Conservation (phyloP, 1,284 basidiomycete genomes). For the Malassezia equina region DNA sequence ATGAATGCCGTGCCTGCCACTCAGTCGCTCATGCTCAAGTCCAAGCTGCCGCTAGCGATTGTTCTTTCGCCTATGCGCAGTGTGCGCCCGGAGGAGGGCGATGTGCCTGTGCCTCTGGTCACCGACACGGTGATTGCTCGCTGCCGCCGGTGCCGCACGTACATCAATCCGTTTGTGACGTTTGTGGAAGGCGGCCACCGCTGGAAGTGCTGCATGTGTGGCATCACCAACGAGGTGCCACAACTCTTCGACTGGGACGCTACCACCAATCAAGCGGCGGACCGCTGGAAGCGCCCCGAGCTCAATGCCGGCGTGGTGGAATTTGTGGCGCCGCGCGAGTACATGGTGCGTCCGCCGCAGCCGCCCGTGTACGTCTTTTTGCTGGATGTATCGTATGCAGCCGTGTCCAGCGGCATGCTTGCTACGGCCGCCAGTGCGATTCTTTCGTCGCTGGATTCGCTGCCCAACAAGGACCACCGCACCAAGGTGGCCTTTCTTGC, state of each 20-base stretch:
- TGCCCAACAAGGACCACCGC: constrained; percentile 86
- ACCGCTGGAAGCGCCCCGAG: constrained; percentile 86
- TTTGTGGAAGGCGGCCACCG: constrained; percentile 97
- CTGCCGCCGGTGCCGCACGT: constrained; percentile 89
- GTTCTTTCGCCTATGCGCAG: constrained; percentile 85
- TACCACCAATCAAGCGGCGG: constrained; percentile 80
- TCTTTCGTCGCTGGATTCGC: constrained; percentile 82
- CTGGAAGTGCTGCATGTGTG: constrained; percentile 99
- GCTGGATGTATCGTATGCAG: constrained; percentile 86
- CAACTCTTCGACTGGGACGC: constrained; percentile 99
- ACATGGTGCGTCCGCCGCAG: constrained; percentile 95
- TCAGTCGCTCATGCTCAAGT: constrained; percentile 76
- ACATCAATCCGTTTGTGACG: constrained; percentile 97
- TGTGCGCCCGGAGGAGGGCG: constrained; percentile 53
- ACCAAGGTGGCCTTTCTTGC: constrained; percentile 88
- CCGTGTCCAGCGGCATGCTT: constrained; percentile 74
- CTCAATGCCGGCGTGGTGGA: constrained; percentile 88
- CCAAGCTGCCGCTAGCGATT: constrained; percentile 82
- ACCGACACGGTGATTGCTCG: constrained; percentile 92
- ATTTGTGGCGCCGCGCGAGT: constrained; percentile 94
- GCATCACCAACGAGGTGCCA: constrained; percentile 95
- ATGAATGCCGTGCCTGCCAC: constrained; percentile 90
- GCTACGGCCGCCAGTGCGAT: constrained; percentile 92
- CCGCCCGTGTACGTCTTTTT: constrained; percentile 94
- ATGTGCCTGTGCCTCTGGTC: constrained; percentile 72